Evolutionary conservation across 2,329 filamentous ascomycete genomes (phyloP).

Genomic region (Ploettnerulaceae sp.): DNA sequence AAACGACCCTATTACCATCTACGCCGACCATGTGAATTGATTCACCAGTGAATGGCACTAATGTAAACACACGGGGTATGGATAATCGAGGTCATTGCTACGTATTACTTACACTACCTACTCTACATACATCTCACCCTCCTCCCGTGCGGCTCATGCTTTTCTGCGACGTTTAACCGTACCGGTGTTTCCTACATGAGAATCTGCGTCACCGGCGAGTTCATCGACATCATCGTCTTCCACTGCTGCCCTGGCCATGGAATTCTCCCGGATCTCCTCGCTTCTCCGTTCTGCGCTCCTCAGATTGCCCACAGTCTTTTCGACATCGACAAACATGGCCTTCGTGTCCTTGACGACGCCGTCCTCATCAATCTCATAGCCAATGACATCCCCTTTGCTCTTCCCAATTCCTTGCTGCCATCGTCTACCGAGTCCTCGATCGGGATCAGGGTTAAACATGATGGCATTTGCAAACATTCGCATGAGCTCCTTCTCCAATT

Average conservation of each 20-base stretch:
- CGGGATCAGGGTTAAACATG: constrained; percentile 91
- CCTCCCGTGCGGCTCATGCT: constrained; percentile 4
- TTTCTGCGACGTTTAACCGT: constrained; percentile 27
- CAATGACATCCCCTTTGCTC: constrained; percentile 37
- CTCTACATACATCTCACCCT: constrained; percentile 3
- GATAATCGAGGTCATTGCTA: background rate
- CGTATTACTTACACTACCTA: constrained; percentile 4
- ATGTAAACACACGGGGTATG: background rate
- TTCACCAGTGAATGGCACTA: background rate
- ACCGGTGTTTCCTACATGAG: constrained; percentile 16
- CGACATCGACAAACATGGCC: constrained; percentile 85
- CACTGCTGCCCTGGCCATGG: constrained; percentile 11
- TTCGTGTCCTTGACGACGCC: constrained; percentile 82
- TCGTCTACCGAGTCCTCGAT: constrained; percentile 54
- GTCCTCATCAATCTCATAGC: constrained; percentile 71
- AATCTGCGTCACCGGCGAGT: constrained; percentile 23
- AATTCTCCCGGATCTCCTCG: constrained; percentile 27
- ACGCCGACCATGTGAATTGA: background rate
- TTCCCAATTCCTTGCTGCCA: constrained; percentile 39
- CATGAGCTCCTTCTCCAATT: constrained; percentile 87
- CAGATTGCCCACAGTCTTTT: constrained; percentile 42
- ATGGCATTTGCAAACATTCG: constrained; percentile 98
- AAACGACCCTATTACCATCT: background rate
- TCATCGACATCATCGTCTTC: constrained; percentile 29
- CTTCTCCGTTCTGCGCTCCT: constrained; percentile 31